A percentile compares a stretch with the other conserved stretches of the same genome.
phyloP scores from a whole-genome alignment of 2,329 filamentous ascomycete genomes.

The Fusarium sp. region DNA sequence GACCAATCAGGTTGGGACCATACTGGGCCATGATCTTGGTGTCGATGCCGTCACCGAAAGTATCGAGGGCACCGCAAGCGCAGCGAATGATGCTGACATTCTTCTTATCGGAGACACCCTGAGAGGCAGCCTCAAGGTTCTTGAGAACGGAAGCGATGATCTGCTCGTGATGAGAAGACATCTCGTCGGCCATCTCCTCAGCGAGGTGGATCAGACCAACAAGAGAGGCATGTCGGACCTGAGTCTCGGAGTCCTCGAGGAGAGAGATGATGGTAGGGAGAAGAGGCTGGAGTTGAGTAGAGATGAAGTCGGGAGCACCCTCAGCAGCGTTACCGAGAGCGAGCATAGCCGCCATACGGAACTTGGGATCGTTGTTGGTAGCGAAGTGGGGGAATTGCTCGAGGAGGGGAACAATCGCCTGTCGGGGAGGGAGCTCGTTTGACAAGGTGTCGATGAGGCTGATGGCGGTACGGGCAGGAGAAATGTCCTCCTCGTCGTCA shows the following conservation, averaged over 20 bases:
- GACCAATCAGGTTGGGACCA: slow-evolving; percentile 81
- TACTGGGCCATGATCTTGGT: slow-evolving; percentile 79
- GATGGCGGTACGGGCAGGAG: slow-evolving; percentile 84
- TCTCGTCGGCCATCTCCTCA: slow-evolving; percentile 91
- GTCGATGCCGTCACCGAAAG: slow-evolving; percentile 89
- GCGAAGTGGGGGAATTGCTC: slow-evolving; percentile 87
- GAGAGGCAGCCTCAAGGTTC: slow-evolving; percentile 85
- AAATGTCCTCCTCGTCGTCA: slow-evolving; percentile 79
- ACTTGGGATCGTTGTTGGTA: slow-evolving; percentile 75
- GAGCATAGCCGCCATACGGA: slow-evolving; percentile 89
- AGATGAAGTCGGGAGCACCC: slow-evolving; percentile 96
- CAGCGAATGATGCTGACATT: slow-evolving; percentile 88
- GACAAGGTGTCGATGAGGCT: slow-evolving; percentile 90
- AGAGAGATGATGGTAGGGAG: slow-evolving; percentile 86
- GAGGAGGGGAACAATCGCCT: slow-evolving; percentile 92
- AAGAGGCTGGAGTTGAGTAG: slow-evolving; percentile 87
- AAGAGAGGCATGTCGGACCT: slow-evolving; percentile 86
- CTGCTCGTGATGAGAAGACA: slow-evolving; percentile 83
- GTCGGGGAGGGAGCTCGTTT: slow-evolving; percentile 87
- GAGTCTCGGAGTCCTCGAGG: slow-evolving; percentile 82
- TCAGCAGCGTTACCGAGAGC: slow-evolving; percentile 94
- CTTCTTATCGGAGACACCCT: slow-evolving; percentile 74
- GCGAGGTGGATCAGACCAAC: slow-evolving; percentile 89
- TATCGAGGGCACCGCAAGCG: slow-evolving; percentile 89
- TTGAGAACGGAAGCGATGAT: slow-evolving; percentile 86